Evolutionary conservation across 1,284 basidiomycete genomes (phyloP).

Genomic region (Meripilus lineatus): DNA sequence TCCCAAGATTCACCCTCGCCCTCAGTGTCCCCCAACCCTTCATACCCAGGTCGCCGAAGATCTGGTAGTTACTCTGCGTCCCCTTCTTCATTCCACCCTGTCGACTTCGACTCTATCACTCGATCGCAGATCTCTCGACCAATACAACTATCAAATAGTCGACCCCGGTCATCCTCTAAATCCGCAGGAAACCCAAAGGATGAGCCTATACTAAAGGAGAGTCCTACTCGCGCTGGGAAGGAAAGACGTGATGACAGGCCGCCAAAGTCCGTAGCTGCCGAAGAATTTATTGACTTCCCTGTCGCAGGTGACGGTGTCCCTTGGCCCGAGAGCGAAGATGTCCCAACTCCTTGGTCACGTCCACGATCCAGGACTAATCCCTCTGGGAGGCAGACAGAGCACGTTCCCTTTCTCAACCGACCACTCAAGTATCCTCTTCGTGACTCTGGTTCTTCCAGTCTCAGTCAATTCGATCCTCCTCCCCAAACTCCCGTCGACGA

Average conservation of each 20-base stretch:
- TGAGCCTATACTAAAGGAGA: too few relatives aligned
- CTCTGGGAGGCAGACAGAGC: constrained; percentile 43
- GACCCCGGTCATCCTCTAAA: constrained; percentile 20
- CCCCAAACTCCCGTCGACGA: constrained; percentile 64
- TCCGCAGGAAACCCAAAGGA: too few relatives aligned
- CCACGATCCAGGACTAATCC: constrained; percentile 48
- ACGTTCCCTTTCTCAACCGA: constrained; percentile 26
- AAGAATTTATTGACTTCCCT: constrained; percentile 18
- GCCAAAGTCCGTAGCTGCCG: constrained; percentile 12
- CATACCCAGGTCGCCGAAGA: constrained; percentile 11
- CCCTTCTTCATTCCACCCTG: constrained; percentile 22
- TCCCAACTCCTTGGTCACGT: constrained; percentile 19
- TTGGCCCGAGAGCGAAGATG: constrained; percentile 15
- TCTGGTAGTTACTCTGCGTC: constrained; percentile 29
- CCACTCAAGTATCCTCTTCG: constrained; percentile 36
- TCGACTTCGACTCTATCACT: constrained; percentile 19
- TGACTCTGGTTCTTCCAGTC: constrained; percentile 58
- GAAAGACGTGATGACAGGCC: constrained; percentile 11
- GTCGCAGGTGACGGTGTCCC: constrained; percentile 13
- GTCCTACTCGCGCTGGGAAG: constrained; percentile 14
- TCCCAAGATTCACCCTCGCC: constrained; percentile 27
- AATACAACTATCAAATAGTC: constrained; percentile 13
- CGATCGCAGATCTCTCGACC: constrained; percentile 21
- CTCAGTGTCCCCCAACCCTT: constrained; percentile 10
- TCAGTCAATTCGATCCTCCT: constrained; percentile 55